A percentile compares a stretch with the other conserved stretches of the same genome.
Conservation (phyloP, 768 basidiomycete genomes). For the Clavaria fumosa region DNA sequence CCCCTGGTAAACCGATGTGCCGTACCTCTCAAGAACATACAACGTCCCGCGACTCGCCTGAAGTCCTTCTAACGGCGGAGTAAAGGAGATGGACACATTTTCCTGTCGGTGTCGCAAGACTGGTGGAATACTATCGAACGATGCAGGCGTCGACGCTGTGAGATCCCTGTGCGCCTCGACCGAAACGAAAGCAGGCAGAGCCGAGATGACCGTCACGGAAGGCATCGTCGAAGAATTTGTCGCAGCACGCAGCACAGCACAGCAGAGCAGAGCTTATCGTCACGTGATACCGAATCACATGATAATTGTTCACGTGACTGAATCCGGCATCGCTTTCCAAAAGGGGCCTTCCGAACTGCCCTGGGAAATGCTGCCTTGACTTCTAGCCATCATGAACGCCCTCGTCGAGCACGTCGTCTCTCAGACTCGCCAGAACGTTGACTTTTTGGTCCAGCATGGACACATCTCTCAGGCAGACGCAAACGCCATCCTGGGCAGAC, state of each 20-base stretch:
- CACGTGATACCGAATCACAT: too few relatives aligned
- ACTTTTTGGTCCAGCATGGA: conserved; percentile 35
- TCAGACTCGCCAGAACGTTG: conserved; percentile 40
- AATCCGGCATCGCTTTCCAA: too few relatives aligned
- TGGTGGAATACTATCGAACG: conserved; percentile 77
- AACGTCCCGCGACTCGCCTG: conserved; percentile 51
- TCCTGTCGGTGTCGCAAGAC: conserved; percentile 62
- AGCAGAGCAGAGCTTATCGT: too few relatives aligned
- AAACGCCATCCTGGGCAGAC: conserved; percentile 10
- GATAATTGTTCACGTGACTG: too few relatives aligned
- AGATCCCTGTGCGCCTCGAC: conserved; percentile 51
- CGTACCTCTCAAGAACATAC: conserved; percentile 77
- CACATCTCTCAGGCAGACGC: conserved; percentile 33
- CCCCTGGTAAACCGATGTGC: conserved; percentile 4
- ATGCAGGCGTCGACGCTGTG: conserved; percentile 66
- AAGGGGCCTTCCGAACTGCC: too few relatives aligned
- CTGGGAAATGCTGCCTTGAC: too few relatives aligned
- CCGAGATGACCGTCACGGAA: conserved; percentile 9
- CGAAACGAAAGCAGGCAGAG: conserved; percentile 10
- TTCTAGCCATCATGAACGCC: conserved; percentile 7
- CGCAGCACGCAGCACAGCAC: too few relatives aligned
- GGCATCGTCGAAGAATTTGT: too few relatives aligned
- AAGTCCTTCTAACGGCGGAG: conserved; percentile 45
- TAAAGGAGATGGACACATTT: conserved; percentile 50
- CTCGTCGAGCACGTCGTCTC: conserved; percentile 36